These are phyloP conservation scores for Cercospora zeina DNA, from an alignment of 2,329 filamentous ascomycete species.

Conservation along the genomic window DNA sequence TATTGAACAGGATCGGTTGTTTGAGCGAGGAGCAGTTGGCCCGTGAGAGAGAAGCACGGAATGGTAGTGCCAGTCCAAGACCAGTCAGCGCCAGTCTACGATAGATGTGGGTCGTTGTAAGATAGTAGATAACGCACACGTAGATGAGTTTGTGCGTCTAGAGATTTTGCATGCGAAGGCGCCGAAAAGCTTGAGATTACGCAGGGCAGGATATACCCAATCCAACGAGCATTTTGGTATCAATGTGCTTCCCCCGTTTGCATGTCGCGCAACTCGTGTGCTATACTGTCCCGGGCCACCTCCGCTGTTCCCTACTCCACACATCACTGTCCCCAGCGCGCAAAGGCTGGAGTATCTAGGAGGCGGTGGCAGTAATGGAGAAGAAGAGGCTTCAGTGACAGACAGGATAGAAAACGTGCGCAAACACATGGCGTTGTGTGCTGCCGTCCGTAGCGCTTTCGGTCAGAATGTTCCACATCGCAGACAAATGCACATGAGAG, in stretches of 20 bases:
- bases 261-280: not conserved
- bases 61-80: constrained; percentile 32
- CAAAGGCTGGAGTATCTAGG: not conserved
- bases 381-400: no score
- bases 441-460: not conserved
- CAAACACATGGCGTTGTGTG: not conserved
- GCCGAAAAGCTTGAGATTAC: not conserved
- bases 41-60: constrained; percentile 37
- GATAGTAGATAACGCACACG: not conserved
- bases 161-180: not conserved
- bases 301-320: not conserved
- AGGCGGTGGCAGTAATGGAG: not conserved
- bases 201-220: constrained; percentile 7
- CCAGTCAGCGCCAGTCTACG: constrained; percentile 21
- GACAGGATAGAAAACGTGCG: no score
- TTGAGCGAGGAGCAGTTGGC: constrained; percentile 41
- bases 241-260: not conserved
- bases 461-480: not conserved
- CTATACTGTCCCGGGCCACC: not conserved
- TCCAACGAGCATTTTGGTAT: constrained; percentile 3
- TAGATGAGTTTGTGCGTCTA: not conserved
- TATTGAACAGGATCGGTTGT: constrained; percentile 79
- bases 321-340: not conserved
- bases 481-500: not conserved
- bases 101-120: constrained; percentile 11